Percentiles rank a stretch among this genome's conserved stretches.
phyloP scores from a whole-genome alignment of 805 yeast species.

The Candida nemodendra region DNA sequence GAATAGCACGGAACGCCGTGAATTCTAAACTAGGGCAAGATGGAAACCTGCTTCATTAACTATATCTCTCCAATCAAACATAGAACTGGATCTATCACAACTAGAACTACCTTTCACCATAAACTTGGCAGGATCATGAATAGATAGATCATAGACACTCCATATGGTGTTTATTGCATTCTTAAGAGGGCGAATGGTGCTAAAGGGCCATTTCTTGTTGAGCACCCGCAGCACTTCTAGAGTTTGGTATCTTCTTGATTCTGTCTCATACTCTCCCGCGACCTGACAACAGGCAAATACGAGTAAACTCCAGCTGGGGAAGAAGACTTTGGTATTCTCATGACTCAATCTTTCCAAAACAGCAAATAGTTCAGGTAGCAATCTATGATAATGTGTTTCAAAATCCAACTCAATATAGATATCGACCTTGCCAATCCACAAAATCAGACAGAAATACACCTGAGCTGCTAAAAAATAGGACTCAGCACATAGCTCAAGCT shows the following conservation, averaged over 20 bases:
- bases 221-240: conserved; percentile 20
- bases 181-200: conserved; percentile 21
- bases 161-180: conserved; percentile 30
- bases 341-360: conserved; percentile 13
- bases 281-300: conserved; percentile 22
- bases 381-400: conserved; percentile 2
- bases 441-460: conserved; percentile 18
- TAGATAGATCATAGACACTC: conserved; percentile 27
- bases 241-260: conserved; percentile 14
- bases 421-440: conserved; percentile 10
- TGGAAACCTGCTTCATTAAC: conserved; percentile 23
- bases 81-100: background rate
- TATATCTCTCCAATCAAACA: conserved; percentile 32
- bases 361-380: conserved; percentile 11
- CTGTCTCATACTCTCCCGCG: conserved; percentile 13
- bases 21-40: conserved; percentile 25
- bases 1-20: no score
- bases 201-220: conserved; percentile 29
- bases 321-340: conserved; percentile 17
- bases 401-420: conserved; percentile 10
- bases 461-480: conserved; percentile 22
- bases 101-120: background rate
- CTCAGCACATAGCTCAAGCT: conserved; percentile 21
- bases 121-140: conserved; percentile 8
- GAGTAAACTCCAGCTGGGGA: conserved; percentile 34